A percentile compares a stretch with the other conserved stretches of the same genome.
These are phyloP conservation scores for Aspergillus sp. DNA, from an alignment of 2,329 filamentous ascomycete genomes.

Conservation along the genomic window DNA sequence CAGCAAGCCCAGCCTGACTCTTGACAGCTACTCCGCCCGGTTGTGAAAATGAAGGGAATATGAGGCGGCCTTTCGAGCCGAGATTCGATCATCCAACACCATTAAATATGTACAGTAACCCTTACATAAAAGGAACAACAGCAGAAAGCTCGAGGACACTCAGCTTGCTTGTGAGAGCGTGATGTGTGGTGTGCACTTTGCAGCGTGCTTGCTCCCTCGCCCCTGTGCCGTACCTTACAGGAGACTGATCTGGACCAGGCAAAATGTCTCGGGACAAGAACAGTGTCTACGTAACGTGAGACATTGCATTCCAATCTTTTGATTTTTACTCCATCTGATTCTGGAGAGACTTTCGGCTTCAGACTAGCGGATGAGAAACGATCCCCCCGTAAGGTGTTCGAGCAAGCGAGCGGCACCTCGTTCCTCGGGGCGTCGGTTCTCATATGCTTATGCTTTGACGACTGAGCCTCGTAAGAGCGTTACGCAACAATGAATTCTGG, in stretches of 20 bases:
- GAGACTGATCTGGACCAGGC: conserved; percentile 15
- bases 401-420: neutral
- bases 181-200: neutral
- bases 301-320: conserved; percentile 7
- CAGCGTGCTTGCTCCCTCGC: neutral
- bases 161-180: no score
- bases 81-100: neutral
- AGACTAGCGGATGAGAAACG: neutral
- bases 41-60: neutral
- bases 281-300: conserved; percentile 9
- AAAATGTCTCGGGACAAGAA: conserved; percentile 19
- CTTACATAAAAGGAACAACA: conserved; percentile 1
- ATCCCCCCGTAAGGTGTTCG: neutral
- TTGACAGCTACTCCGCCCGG: neutral
- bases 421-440: neutral
- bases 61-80: neutral
- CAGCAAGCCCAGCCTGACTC: no score
- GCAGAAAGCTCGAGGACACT: neutral
- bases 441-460: neutral
- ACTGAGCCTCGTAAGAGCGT: conserved; percentile 2
- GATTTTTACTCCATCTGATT: neutral
- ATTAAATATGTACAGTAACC: neutral
- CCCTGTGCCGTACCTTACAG: conserved; percentile 23
- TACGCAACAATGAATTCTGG: conserved; percentile 1
- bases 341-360: neutral